Percentiles rank a stretch among this genome's conserved stretches.
These are phyloP conservation scores for Petunia axillaris DNA, from an alignment of 257 asterid species.

Conservation along the genomic window DNA sequence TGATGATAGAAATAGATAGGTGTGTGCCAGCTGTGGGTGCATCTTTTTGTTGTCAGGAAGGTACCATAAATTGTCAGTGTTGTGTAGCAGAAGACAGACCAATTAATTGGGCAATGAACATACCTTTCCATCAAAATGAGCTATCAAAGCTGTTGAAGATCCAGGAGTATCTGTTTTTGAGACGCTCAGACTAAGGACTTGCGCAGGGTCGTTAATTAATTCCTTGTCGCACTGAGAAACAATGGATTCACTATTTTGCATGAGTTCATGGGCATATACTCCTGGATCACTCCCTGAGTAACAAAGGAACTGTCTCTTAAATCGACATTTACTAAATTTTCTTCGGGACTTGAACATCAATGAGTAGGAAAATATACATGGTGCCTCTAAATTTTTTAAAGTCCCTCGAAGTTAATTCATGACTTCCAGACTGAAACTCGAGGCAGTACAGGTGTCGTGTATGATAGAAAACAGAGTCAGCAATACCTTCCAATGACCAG, in stretches of 20 bases:
- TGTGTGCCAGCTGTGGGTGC: background rate
- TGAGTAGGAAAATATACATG: background rate
- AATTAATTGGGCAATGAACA: background rate
- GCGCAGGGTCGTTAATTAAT: constrained; percentile 44
- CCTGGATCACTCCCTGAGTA: constrained; percentile 68
- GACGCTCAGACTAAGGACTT: constrained; percentile 59
- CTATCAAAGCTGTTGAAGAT: constrained; percentile 68
- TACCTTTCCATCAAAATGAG: constrained; percentile 83
- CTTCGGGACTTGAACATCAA: background rate
- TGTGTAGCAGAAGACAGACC: background rate
- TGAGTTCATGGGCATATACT: constrained; percentile 72
- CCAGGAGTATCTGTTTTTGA: constrained; percentile 63
- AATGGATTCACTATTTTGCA: constrained; percentile 53
- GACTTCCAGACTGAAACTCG: constrained; percentile 5
- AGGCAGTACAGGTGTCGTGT: background rate
- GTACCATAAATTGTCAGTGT: background rate
- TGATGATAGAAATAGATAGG: background rate
- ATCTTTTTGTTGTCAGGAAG: background rate
- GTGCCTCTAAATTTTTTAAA: background rate
- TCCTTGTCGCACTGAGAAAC: constrained; percentile 43
- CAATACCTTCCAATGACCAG: constrained; percentile 83
- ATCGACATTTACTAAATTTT: background rate
- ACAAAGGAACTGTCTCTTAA: background rate
- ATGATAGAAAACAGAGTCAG: constrained; percentile 9
- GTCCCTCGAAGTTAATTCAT: constrained; percentile 14